phyloP scores from a whole-genome alignment of 2,329 filamentous ascomycete species.

The Decorospora gaudefroyi region DNA sequence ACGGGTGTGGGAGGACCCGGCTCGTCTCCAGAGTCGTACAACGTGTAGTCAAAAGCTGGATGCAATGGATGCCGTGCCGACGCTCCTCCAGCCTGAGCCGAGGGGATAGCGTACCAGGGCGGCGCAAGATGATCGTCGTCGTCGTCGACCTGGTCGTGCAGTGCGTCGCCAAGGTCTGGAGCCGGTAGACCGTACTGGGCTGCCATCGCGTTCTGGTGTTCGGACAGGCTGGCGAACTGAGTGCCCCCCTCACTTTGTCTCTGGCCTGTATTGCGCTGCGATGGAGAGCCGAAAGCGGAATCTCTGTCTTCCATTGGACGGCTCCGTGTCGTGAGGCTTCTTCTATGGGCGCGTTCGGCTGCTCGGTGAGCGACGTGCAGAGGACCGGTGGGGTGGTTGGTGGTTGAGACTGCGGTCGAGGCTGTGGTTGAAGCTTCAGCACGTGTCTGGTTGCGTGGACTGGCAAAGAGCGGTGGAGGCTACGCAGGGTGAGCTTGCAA shows the following conservation, averaged over 20 bases:
- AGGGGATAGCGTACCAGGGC: too few species aligned
- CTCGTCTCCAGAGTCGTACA: too few species aligned
- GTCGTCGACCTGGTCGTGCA: neutral
- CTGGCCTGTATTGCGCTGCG: constrained; percentile 4
- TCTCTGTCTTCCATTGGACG: constrained; percentile 4
- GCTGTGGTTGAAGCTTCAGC: constrained; percentile 1
- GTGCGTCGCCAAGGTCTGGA: too few species aligned
- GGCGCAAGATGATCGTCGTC: neutral
- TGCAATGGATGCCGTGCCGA: too few species aligned
- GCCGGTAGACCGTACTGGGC: too few species aligned
- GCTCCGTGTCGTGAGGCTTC: constrained; percentile 2
- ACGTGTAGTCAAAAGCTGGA: too few species aligned
- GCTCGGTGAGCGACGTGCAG: neutral
- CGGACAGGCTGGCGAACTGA: neutral
- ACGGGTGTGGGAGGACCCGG: too few species aligned
- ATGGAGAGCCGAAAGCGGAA: constrained; percentile 12
- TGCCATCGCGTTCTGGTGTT: constrained; percentile 16
- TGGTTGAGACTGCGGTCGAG: neutral
- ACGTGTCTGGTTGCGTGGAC: constrained; percentile 7
- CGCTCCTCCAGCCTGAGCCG: too few species aligned
- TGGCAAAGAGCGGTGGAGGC: constrained; percentile 6
- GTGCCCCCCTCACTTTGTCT: constrained; percentile 2
- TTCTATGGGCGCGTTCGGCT: too few species aligned
- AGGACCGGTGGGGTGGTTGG: constrained; percentile 1
- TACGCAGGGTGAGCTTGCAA: constrained; percentile 9